phyloP scores from a whole-genome alignment of 306 rosid genomes.

The Fragaria ananassa region DNA sequence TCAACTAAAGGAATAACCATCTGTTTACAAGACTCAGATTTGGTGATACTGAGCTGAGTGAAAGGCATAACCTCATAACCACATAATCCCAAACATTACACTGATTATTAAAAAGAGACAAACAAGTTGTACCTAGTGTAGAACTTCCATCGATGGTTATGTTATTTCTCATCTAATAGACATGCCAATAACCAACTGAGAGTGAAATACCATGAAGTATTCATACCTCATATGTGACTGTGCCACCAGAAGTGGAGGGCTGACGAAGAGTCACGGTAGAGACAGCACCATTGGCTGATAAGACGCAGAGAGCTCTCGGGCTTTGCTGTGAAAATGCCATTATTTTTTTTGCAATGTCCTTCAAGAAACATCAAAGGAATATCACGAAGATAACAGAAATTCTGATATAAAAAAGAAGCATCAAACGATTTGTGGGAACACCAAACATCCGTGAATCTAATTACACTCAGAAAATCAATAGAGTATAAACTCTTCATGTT shows the following conservation, averaged over 20 bases:
- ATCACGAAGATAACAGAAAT: background rate
- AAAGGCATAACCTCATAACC: background rate
- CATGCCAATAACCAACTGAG: background rate
- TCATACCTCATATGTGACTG: slow-evolving; percentile 83
- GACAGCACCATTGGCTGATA: slow-evolving; percentile 91
- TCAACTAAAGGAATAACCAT: background rate
- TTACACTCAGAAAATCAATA: background rate
- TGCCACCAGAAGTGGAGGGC: slow-evolving; percentile 85
- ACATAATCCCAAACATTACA: background rate
- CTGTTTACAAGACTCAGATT: background rate
- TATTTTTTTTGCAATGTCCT: slow-evolving; percentile 87
- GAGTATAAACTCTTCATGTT: slow-evolving; percentile 1
- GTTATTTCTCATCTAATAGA: background rate
- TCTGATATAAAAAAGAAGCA: background rate
- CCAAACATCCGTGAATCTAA: background rate
- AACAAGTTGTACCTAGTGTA: background rate
- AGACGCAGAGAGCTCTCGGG: slow-evolving; percentile 71
- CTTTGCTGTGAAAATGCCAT: slow-evolving; percentile 93
- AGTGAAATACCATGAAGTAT: slow-evolving; percentile 7
- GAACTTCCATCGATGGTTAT: slow-evolving; percentile 13
- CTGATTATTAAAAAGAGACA: background rate
- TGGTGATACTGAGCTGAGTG: background rate
- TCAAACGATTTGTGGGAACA: background rate
- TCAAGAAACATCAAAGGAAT: background rate
- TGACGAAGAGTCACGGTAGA: slow-evolving; percentile 91